Percentiles rank a stretch among this genome's conserved stretches.
These are phyloP conservation scores for Neofusicoccum parvum DNA, from an alignment of 2,329 filamentous ascomycete genomes.

Conservation along the genomic window DNA sequence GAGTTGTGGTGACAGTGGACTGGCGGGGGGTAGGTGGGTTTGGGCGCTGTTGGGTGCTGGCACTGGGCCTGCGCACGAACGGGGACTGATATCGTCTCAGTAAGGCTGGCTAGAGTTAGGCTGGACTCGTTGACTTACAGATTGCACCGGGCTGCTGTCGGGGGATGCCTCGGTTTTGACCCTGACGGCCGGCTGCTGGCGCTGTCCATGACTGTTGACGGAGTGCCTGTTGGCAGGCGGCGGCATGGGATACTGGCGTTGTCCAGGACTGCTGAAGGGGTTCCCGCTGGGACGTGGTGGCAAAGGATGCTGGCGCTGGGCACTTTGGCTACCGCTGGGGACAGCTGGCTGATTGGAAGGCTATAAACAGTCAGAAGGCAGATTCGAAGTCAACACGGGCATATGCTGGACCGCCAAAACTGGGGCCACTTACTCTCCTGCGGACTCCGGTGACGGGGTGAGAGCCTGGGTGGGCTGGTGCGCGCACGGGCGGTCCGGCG, in stretches of 20 bases:
- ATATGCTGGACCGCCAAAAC: not conserved
- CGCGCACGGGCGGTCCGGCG: not conserved
- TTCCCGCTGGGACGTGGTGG: not conserved
- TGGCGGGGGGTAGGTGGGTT: not conserved
- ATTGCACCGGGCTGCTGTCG: not conserved
- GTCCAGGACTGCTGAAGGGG: not conserved
- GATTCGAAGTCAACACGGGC: not conserved
- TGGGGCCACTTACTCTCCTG: not conserved
- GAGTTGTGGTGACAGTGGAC: not conserved
- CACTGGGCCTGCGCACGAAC: not conserved
- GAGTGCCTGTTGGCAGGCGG: too few species aligned
- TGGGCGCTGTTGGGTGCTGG: not conserved
- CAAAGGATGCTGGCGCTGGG: not conserved
- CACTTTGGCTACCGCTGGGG: not conserved
- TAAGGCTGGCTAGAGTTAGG: too few species aligned
- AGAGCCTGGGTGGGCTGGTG: not conserved
- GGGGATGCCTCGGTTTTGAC: not conserved
- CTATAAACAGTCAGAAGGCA: not conserved
- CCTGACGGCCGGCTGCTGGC: not conserved
- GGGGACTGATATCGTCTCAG: not conserved
- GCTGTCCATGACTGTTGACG: too few species aligned
- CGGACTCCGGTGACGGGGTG: not conserved
- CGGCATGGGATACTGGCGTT: not conserved
- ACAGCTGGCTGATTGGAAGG: not conserved
- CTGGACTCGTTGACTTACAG: not conserved